Evolutionary conservation across 176 grass and related monocot genomes (phyloP).

Genomic region (Eremochloa ophiuroides): DNA sequence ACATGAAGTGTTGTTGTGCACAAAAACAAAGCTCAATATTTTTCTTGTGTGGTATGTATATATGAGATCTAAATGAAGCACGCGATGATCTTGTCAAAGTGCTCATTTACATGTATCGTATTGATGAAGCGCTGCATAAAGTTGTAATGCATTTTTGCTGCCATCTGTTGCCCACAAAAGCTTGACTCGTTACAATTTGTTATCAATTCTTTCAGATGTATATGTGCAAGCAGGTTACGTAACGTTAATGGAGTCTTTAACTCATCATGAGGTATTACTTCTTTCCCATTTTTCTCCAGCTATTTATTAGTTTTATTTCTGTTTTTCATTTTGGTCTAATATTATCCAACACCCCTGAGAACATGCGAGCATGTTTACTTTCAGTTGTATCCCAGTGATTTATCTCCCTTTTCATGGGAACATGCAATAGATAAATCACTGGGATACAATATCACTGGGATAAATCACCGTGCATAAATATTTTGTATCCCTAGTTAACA

Average conservation of each 20-base stretch:
- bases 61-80: neutral
- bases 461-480: too few species aligned
- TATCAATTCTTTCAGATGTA: slow-evolving; percentile 42
- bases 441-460: too few species aligned
- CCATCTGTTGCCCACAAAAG: neutral
- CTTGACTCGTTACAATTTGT: slow-evolving; percentile 9
- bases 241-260: slow-evolving; percentile 73
- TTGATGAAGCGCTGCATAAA: neutral
- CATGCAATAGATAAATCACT: too few species aligned
- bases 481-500: neutral
- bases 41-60: neutral
- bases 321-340: neutral
- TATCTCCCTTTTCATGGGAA: neutral
- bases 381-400: neutral
- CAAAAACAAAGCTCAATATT: neutral
- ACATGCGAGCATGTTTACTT: neutral
- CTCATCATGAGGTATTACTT: slow-evolving; percentile 51
- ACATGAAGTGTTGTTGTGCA: neutral
- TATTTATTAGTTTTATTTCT: slow-evolving; percentile 5
- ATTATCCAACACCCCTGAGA: neutral
- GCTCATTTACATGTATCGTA: neutral
- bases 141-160: neutral
- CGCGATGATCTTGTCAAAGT: neutral
- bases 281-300: slow-evolving; percentile 8
- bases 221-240: slow-evolving; percentile 34